Base-by-base conservation (phyloP, 2,329 filamentous ascomycete species). In the Neofusicoccum parvum region DNA sequence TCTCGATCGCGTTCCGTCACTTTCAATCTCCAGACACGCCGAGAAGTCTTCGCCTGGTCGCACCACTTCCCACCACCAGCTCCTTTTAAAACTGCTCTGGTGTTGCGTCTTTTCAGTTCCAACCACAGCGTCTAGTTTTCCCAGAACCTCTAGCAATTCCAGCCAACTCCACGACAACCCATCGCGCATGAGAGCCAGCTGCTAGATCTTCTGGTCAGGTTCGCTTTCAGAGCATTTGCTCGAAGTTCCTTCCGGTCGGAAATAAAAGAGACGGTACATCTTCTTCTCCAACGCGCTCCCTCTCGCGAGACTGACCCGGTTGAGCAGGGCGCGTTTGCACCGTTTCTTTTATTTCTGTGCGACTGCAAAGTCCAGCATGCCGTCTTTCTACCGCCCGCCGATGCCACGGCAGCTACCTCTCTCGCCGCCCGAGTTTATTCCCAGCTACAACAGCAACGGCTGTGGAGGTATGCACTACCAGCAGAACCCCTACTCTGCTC, bases 391-490 rank as follows among this genome's bases (percentile, higher is more conserved):
- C 71, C 78, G 80, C 60, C 77, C 80, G 66, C 74, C 77, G 67
- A 73, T 79, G 75, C 76, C 77, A 63, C 74, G 77, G 68, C 75
- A 77, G 67, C 73, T 81, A 54, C 80, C 80, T 67, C 78, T 83
- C 67, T 84, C 82, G 58, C 82, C 82, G 11, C 82, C 82, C 66
- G 82, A 83, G 70, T 81, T 79, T 68, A 73, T 79, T 48, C 77
- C 79, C 43, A 79, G 72, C 69, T 80, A 79, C 72, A 74, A 78
- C 68, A 66, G 50, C 46, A 79, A 78, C 67, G 78, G 76, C 45
- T 82, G 80, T 67, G 79, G 76, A 71, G 75, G 75, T 64, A 79
- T 82, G 74, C 80, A 80, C 67, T 81, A 82, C 72, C 76, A 79
- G 68, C 78, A 66, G 48, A 53, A 63, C 66, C 74, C 77, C 60